phyloP scores from a whole-genome alignment of 1,139 yeast genomes.

The Kodamaea arcana region DNA sequence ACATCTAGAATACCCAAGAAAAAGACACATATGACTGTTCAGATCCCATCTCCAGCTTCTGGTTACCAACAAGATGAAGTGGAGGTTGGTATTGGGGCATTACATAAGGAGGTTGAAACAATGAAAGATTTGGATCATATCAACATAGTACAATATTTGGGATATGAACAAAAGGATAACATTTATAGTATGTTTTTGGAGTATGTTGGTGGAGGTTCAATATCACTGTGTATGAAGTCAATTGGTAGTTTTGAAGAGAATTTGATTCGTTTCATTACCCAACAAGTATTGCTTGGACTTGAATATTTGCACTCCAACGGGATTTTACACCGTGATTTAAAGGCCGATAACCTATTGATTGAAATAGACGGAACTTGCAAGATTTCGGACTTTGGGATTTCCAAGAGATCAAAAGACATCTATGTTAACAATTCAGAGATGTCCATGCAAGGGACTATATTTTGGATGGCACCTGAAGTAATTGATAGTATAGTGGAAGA shows the following conservation, averaged over 20 bases:
- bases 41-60: conserved; percentile 3
- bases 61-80: conserved; percentile 41
- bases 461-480: conserved; percentile 99
- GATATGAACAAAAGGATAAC: conserved; percentile 75
- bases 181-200: conserved; percentile 85
- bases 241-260: conserved; percentile 84
- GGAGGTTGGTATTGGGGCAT: conserved; percentile 60
- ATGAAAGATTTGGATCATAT: conserved; percentile 91
- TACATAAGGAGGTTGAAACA: conserved; percentile 88
- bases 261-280: conserved; percentile 66
- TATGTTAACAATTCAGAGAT: conserved; percentile 89
- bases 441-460: conserved; percentile 94
- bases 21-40: neutral
- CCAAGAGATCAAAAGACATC: conserved; percentile 81
- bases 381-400: conserved; percentile 95
- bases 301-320: conserved; percentile 83
- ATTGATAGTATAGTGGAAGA: conserved; percentile 74
- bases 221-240: conserved; percentile 77
- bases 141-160: conserved; percentile 92
- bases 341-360: conserved; percentile 86
- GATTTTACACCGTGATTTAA: conserved; percentile 89
- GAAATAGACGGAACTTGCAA: conserved; percentile 94
- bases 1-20: conserved; percentile 17
- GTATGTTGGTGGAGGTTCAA: conserved; percentile 97
- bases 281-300: conserved; percentile 79